Percentiles rank a stretch among this genome's conserved stretches.
These are phyloP conservation scores for Citrus reticulata DNA, from an alignment of 345 rosid genomes.

Conservation along the genomic window DNA sequence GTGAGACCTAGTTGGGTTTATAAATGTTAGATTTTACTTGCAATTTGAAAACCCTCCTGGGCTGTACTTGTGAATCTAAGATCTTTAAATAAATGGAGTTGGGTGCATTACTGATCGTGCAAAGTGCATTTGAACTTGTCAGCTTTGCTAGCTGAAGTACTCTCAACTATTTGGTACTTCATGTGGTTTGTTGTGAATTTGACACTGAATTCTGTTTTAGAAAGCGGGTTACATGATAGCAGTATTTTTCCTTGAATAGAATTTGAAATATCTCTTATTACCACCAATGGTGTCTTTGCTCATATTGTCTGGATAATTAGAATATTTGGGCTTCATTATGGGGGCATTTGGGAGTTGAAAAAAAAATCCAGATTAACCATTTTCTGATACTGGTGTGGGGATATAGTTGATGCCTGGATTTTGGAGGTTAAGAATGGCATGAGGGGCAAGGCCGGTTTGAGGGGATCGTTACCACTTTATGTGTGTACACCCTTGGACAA, in stretches of 20 bases:
- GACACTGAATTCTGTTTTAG: not conserved
- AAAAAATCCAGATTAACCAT: not conserved
- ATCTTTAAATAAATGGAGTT: not conserved
- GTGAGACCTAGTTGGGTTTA: not conserved
- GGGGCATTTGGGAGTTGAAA: not conserved
- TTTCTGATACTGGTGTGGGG: not conserved
- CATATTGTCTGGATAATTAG: not conserved
- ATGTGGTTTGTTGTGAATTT: not conserved
- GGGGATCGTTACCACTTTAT: not conserved
- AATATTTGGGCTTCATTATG: not conserved
- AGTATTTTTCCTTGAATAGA: not conserved
- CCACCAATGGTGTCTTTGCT: not conserved
- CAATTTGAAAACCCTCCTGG: not conserved
- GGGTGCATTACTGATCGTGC: not conserved
- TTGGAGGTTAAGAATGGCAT: not conserved
- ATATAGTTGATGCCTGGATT: not conserved
- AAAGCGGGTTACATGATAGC: not conserved
- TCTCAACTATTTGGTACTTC: not conserved
- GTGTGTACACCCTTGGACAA: not conserved
- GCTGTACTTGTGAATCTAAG: not conserved
- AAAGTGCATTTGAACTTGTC: not conserved
- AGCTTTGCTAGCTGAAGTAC: not conserved
- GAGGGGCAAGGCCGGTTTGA: not conserved
- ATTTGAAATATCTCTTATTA: not conserved
- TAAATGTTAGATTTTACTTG: not conserved